Conservation (phyloP, 106 monocot genomes). For the Dendrobium catenatum region DNA sequence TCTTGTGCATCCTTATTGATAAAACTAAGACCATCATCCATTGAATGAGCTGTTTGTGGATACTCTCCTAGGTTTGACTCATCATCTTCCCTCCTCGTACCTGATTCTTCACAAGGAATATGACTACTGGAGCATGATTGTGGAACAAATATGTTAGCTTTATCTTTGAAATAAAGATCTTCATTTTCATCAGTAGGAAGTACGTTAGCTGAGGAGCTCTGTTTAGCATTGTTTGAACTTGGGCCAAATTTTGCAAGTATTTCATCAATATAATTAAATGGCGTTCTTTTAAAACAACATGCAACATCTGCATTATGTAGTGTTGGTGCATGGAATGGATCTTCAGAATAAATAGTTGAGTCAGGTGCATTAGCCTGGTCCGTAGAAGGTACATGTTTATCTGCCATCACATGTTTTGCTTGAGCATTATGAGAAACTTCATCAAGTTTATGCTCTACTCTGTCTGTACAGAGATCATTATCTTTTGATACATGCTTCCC, state of each 20-base stretch:
- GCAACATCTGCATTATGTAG: conserved; percentile 3
- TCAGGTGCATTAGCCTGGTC: conserved; percentile 21
- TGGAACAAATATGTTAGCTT: neutral
- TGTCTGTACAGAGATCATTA: conserved; percentile 5
- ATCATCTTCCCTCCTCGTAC: conserved; percentile 1
- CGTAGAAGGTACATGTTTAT: conserved; percentile 5
- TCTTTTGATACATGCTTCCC: neutral
- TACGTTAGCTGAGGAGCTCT: too few species aligned
- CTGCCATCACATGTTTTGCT: neutral
- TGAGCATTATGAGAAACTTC: neutral
- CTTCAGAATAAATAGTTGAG: conserved; percentile 24
- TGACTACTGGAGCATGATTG: conserved; percentile 6
- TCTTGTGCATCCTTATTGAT: conserved; percentile 10
- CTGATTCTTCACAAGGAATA: conserved; percentile 14
- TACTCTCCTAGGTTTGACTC: conserved; percentile 10
- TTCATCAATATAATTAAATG: conserved; percentile 10
- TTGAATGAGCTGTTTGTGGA: conserved; percentile 9
- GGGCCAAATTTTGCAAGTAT: neutral
- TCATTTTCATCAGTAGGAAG: conserved; percentile 1
- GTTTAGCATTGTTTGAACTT: neutral
- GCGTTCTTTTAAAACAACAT: conserved; percentile 3
- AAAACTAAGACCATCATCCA: conserved; percentile 13
- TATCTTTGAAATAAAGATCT: neutral
- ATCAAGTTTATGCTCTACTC: conserved; percentile 10
- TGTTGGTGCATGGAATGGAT: conserved; percentile 8